A percentile compares a stretch with the other conserved stretches of the same genome.
phyloP scores from a whole-genome alignment of 2,329 filamentous ascomycete genomes.

The Fusarium tuaranense region DNA sequence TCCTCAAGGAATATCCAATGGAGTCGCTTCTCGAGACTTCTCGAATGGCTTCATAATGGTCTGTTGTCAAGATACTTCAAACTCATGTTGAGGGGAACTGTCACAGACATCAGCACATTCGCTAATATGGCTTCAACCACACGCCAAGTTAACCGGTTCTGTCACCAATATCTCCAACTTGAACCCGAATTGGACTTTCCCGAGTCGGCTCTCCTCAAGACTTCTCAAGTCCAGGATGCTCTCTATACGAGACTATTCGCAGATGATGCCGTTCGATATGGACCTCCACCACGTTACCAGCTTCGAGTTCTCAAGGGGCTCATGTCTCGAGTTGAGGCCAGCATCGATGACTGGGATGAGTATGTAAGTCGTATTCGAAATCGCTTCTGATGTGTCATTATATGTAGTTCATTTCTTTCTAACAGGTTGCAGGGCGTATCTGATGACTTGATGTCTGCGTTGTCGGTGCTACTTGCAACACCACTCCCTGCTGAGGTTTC shows the following conservation, averaged over 20 bases:
- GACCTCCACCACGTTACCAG: conserved; percentile 77
- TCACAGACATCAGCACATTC: background rate
- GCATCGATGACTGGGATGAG: conserved; percentile 84
- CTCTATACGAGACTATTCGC: conserved; percentile 77
- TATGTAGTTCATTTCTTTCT: conserved; percentile 26
- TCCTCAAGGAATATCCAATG: conserved; percentile 29
- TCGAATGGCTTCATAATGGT: conserved; percentile 23
- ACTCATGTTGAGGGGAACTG: background rate
- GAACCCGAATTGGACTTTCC: conserved; percentile 76
- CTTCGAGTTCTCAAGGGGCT: conserved; percentile 80
- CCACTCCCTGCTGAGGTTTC: conserved; percentile 73
- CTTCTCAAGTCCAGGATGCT: conserved; percentile 71
- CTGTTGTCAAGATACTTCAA: conserved; percentile 16
- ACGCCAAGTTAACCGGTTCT: conserved; percentile 63
- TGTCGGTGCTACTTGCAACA: conserved; percentile 73
- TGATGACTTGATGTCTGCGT: conserved; percentile 78
- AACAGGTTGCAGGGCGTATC: conserved; percentile 76
- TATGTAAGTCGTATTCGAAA: conserved; percentile 73
- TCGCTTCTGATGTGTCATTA: background rate
- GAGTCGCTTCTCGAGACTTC: conserved; percentile 6
- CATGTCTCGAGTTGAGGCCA: conserved; percentile 75
- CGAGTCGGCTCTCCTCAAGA: conserved; percentile 65
- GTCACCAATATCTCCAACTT: conserved; percentile 83
- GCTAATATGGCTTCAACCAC: conserved; percentile 30
- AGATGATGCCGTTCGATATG: conserved; percentile 62